Evolutionary conservation across 2,329 filamentous ascomycete genomes (phyloP).

Genomic region (Penicillium sp.): DNA sequence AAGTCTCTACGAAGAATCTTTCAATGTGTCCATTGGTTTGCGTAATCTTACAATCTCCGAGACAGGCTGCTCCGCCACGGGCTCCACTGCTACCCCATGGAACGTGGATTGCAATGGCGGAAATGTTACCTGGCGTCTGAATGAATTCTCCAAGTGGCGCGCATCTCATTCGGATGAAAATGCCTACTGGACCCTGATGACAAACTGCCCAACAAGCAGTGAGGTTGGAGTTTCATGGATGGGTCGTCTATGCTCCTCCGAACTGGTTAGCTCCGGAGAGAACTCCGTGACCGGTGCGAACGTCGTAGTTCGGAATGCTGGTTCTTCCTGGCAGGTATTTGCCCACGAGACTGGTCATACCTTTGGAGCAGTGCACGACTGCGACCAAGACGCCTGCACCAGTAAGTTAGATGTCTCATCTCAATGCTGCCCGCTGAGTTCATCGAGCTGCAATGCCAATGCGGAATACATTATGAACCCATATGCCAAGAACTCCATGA

Average conservation of each 20-base stretch:
- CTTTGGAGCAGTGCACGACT: constrained; percentile 95
- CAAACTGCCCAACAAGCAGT: constrained; percentile 73
- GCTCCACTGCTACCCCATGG: constrained; percentile 70
- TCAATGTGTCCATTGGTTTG: constrained; percentile 92
- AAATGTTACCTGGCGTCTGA: constrained; percentile 73
- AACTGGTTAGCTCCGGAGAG: constrained; percentile 49
- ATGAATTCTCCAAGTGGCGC: constrained; percentile 85
- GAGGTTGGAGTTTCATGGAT: constrained; percentile 93
- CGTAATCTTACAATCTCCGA: constrained; percentile 79
- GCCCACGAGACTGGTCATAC: constrained; percentile 93
- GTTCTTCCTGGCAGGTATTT: constrained; percentile 91
- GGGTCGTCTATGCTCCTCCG: constrained; percentile 73
- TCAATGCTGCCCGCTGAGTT: constrained; percentile 77
- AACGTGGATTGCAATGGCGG: constrained; percentile 66
- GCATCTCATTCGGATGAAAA: constrained; percentile 73
- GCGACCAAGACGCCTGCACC: constrained; percentile 64
- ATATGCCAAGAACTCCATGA: constrained; percentile 70
- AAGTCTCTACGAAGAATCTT: constrained; percentile 80
- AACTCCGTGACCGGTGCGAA: constrained; percentile 84
- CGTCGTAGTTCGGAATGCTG: constrained; percentile 77
- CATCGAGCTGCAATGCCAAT: constrained; percentile 67
- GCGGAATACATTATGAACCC: constrained; percentile 96
- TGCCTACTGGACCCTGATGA: constrained; percentile 90
- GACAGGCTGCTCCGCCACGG: constrained; percentile 67
- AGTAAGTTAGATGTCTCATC: constrained; percentile 61